Conservation (phyloP, 1,284 basidiomycete genomes). For the Trichosporon coremiiforme region DNA sequence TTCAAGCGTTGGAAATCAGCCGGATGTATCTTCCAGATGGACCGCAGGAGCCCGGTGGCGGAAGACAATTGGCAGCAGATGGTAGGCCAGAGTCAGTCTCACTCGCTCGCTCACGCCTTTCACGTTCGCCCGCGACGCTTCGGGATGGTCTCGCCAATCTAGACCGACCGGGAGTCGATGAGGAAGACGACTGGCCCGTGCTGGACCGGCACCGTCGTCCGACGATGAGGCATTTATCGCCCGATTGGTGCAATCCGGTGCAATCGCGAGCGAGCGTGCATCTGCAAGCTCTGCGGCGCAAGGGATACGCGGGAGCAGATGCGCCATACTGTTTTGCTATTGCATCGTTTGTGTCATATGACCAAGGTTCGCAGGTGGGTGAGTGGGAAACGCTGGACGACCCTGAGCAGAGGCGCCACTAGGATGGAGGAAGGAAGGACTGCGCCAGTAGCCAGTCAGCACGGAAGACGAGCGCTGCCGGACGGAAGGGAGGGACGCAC, state of each 20-base stretch:
- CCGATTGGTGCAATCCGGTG: conserved; percentile 9
- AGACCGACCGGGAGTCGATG: neutral
- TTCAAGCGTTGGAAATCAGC: neutral
- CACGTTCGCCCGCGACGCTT: neutral
- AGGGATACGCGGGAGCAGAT: conserved; percentile 8
- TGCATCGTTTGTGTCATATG: conserved; percentile 13
- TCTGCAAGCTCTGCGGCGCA: neutral
- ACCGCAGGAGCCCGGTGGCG: neutral
- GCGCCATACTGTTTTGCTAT: neutral
- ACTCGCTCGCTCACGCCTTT: neutral
- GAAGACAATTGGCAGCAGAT: neutral
- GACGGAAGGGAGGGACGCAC: neutral
- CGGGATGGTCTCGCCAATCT: neutral
- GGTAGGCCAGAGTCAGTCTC: neutral
- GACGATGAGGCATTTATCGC: neutral
- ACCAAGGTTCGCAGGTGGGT: conserved; percentile 2
- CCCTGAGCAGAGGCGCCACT: conserved; percentile 15
- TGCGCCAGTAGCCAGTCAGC: neutral
- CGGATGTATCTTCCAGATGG: neutral
- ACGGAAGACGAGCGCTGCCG: neutral
- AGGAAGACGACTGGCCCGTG: neutral
- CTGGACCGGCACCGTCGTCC: neutral
- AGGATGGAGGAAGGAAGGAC: neutral
- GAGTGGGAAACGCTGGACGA: conserved; percentile 5
- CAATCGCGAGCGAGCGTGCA: neutral